These are phyloP conservation scores for Yamadazyma diospyri DNA, from an alignment of 1,139 yeast species.

Conservation along the genomic window DNA sequence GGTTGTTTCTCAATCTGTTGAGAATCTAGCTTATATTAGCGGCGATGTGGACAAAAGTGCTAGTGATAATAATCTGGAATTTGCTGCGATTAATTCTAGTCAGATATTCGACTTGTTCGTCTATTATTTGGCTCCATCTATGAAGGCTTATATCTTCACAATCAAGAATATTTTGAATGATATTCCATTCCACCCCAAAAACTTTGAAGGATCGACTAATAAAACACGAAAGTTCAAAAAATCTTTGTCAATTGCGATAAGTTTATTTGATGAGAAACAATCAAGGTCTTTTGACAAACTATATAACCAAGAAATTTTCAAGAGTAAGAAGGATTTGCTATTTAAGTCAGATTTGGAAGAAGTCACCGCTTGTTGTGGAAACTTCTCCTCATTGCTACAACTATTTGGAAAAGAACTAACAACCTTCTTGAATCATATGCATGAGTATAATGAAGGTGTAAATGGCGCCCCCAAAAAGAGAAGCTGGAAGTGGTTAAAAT, in stretches of 20 bases:
- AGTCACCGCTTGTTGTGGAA: conserved; percentile 82
- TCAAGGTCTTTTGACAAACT: conserved; percentile 52
- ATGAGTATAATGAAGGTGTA: conserved; percentile 32
- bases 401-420: conserved; percentile 60
- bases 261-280: conserved; percentile 56
- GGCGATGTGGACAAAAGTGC: conserved; percentile 14
- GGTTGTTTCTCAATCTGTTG: conserved; percentile 24
- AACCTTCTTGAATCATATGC: conserved; percentile 45
- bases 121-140: conserved; percentile 67
- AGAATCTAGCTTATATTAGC: conserved; percentile 20
- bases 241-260: conserved; percentile 53
- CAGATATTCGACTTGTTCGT: conserved; percentile 66
- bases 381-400: conserved; percentile 63
- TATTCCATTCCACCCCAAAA: conserved; percentile 49
- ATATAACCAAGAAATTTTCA: conserved; percentile 57
- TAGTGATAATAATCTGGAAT: conserved; percentile 14
- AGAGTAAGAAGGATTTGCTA: conserved; percentile 28
- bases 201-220: conserved; percentile 27
- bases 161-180: conserved; percentile 58
- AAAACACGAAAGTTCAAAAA: conserved; percentile 40
- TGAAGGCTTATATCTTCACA: conserved; percentile 64
- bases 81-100: conserved; percentile 34
- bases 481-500: conserved; percentile 51
- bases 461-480: conserved; percentile 14
- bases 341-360: conserved; percentile 69